Percentiles rank a stretch among this genome's conserved stretches.
Conservation (phyloP, 2,329 filamentous ascomycete genomes). For the Ophiostoma sp. region DNA sequence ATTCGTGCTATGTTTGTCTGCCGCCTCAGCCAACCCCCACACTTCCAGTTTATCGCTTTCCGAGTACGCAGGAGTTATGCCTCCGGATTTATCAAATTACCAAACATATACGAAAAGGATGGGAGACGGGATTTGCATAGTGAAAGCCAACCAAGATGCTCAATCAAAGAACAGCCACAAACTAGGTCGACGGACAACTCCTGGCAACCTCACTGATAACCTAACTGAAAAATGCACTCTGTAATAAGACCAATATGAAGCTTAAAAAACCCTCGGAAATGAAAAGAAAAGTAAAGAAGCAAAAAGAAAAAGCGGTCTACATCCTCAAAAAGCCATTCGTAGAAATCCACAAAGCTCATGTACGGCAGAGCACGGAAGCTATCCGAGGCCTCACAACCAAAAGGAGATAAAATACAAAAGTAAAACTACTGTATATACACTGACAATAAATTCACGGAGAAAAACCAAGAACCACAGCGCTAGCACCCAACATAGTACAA, state of each 20-base stretch:
- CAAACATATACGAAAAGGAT: background rate
- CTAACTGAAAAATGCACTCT: background rate
- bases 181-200: background rate
- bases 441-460: background rate
- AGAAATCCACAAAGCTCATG: background rate
- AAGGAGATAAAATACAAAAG: background rate
- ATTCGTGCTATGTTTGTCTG: background rate
- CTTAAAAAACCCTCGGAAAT: background rate
- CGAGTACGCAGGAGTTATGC: background rate
- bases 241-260: background rate
- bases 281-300: background rate
- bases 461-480: background rate
- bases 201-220: background rate
- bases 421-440: background rate
- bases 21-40: background rate
- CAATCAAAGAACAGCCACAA: background rate
- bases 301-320: constrained; percentile 8
- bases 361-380: background rate
- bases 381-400: background rate
- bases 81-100: background rate
- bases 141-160: background rate
- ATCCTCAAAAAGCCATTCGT: background rate
- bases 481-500: background rate
- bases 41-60: background rate
- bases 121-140: background rate